phyloP scores from a whole-genome alignment of 148 eudicot genomes.

The Vaccinium vitisidaea region DNA sequence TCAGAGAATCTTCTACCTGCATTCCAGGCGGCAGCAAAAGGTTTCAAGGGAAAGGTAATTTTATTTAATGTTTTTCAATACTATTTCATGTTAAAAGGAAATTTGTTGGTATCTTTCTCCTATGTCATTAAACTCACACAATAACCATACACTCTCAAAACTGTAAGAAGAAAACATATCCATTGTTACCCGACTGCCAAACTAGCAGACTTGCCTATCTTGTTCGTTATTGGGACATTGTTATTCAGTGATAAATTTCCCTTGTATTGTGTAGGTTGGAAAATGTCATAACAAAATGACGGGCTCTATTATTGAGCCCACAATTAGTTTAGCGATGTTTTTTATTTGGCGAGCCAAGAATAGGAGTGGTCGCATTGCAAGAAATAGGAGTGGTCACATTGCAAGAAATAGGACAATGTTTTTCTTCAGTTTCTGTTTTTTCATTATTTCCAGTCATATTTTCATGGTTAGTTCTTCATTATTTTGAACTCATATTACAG shows the following conservation, averaged over 20 bases:
- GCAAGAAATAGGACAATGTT: not conserved
- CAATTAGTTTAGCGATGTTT: not conserved
- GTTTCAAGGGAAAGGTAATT: conserved; percentile 84
- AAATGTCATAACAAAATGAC: conserved; percentile 2
- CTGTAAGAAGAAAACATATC: not conserved
- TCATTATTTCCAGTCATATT: not conserved
- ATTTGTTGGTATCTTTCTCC: not conserved
- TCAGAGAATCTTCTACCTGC: conserved; percentile 58
- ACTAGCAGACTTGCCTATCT: not conserved
- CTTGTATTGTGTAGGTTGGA: not conserved
- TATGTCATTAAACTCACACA: not conserved
- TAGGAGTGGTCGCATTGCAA: not conserved
- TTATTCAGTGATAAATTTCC: not conserved
- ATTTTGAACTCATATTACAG: not conserved
- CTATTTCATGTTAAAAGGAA: not conserved
- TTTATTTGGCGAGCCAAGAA: not conserved
- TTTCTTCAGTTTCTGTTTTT: not conserved
- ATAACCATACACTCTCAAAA: not conserved
- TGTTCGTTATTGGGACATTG: not conserved
- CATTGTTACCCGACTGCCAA: conserved; percentile 3
- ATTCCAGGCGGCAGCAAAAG: conserved; percentile 79
- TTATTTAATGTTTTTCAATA: not conserved
- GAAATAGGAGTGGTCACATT: not conserved
- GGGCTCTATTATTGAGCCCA: not conserved
- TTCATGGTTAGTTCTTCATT: not conserved